Evolutionary conservation across 1,284 basidiomycete species (phyloP), one percentile per base, ranked within the genome.

Genomic region (Austroboletus niveus): DNA sequence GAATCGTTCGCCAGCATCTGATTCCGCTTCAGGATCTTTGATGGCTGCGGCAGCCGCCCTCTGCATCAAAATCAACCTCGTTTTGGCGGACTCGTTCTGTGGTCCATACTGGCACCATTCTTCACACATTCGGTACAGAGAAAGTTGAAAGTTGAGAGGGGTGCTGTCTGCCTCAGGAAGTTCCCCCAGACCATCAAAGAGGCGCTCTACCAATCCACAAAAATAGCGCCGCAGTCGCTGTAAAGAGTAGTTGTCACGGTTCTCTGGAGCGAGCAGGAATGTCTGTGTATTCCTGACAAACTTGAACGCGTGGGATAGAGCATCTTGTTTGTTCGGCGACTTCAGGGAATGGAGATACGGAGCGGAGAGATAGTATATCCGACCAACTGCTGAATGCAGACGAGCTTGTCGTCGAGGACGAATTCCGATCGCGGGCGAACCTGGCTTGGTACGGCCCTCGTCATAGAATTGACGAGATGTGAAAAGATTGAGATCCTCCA

Each of bases 71-170:
- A 85, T 80, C 44, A 91, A 75, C 47, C 90, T 82, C 53, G 87
- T 88, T 64, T 85, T 89, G 27, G 85, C 82, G 14, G 77, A 74
- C 54, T 92, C 91, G 1, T 84, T 81, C 60, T 92, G 83, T 44
- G 84, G 81, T 8, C 91, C 92, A 49, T 91, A 79, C 59, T 90
- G 85, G 67, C 94, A 96, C 95, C 95, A 98, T 60, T 96, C 94
- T 67, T 94, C 90, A 62, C 94, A 95, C 40, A 94, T 75, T 42
- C 87, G 82, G 70, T 92, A 97, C 46, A 98, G 74, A 8, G 85
- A 81, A 8, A 94, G 76, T 60, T 93, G 85, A 70, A 87, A 85
- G 49, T 91, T 83, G 8, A 81, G 75, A 5, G 89, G 84, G 49
- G 92, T 84, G 66, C 85, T 77, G 52, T 93, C 91, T 2, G 84